Evolutionary conservation across 306 rosid species (phyloP).

Genomic region (Geum urbanum): DNA sequence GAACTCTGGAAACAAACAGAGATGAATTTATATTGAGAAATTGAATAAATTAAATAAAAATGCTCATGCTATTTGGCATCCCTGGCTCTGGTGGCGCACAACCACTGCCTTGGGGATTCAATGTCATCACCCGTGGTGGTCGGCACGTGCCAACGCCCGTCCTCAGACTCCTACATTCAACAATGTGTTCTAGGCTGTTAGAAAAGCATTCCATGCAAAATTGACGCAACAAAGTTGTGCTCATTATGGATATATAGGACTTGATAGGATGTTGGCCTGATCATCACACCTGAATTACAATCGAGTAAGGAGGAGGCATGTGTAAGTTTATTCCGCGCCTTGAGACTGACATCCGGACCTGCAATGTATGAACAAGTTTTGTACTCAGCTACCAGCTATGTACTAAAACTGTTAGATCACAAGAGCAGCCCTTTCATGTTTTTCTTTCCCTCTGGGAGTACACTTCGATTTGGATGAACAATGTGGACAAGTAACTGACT

Average conservation of each 20-base stretch:
- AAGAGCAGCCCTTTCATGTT: no score
- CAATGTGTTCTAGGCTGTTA: constrained; percentile 4
- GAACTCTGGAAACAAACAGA: neutral
- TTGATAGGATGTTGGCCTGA: constrained; percentile 15
- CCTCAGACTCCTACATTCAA: constrained; percentile 63
- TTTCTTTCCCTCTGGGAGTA: no score
- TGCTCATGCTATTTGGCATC: constrained; percentile 15
- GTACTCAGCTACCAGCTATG: neutral
- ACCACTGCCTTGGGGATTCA: constrained; percentile 72
- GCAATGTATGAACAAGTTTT: constrained; percentile 26
- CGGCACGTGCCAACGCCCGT: constrained; percentile 84
- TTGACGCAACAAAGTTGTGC: neutral
- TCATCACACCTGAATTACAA: constrained; percentile 71
- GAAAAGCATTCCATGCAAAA: neutral
- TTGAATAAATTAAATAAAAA: neutral
- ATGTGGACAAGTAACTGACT: neutral
- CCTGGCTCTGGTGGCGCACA: constrained; percentile 65
- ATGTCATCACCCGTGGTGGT: constrained; percentile 59
- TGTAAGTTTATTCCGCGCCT: constrained; percentile 34
- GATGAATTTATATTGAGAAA: no score
- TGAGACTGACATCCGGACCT: constrained; percentile 65
- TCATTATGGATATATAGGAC: neutral
- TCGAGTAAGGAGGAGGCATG: constrained; percentile 79
- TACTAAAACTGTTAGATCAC: neutral
- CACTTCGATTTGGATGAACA: neutral